Conservation (phyloP, 305 asterid species). For the Salvia sclarea region DNA sequence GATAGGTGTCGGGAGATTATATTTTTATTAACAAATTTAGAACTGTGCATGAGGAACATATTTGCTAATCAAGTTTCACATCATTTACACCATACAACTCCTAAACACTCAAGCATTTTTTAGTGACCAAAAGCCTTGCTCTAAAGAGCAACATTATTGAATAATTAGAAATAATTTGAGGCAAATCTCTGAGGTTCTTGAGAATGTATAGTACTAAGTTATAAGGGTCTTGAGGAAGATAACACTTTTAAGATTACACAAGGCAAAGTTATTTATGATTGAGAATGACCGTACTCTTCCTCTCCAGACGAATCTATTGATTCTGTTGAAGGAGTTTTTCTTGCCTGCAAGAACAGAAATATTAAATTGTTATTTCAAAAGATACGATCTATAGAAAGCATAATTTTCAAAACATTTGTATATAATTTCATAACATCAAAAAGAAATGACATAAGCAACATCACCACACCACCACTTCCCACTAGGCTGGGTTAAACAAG, state of each 20-base stretch:
- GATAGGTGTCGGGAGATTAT: not conserved
- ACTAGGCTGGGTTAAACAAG: slow-evolving; percentile 7
- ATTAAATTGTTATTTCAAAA: slow-evolving; percentile 13
- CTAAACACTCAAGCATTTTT: not conserved
- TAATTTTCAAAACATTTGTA: not conserved
- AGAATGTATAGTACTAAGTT: not conserved
- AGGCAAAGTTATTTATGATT: slow-evolving; percentile 17
- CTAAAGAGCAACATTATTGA: not conserved
- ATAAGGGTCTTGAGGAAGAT: not conserved
- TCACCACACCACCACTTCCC: slow-evolving; percentile 5
- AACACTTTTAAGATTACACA: slow-evolving; percentile 6
- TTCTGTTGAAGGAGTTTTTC: slow-evolving; percentile 66
- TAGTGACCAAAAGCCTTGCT: not conserved
- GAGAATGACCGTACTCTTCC: slow-evolving; percentile 71
- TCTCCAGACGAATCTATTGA: slow-evolving; percentile 88
- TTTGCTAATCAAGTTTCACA: not conserved
- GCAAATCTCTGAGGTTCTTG: slow-evolving; percentile 7
- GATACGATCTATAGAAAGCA: slow-evolving; percentile 18
- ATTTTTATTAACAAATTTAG: not conserved
- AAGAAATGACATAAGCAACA: slow-evolving; percentile 15
- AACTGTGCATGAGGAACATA: not conserved
- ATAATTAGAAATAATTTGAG: not conserved
- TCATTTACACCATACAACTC: not conserved
- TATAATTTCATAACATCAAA: slow-evolving; percentile 15
- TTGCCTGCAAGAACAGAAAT: slow-evolving; percentile 50